phyloP scores from a whole-genome alignment of 169 alveolate species.

The Cryptosporidium sp. region DNA sequence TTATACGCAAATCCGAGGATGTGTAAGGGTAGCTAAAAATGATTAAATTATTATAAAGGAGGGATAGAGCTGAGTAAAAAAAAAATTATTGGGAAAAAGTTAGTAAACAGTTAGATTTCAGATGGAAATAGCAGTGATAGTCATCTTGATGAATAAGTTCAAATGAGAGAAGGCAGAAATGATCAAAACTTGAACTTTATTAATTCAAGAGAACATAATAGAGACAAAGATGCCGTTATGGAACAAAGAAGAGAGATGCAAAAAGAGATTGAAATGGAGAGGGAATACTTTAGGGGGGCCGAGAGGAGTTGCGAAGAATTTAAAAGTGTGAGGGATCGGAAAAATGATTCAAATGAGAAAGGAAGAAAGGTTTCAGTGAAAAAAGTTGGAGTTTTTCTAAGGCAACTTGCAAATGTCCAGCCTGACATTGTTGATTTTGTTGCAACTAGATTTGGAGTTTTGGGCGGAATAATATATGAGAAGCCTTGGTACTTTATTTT shows the following conservation, averaged over 20 bases:
- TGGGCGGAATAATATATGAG: conserved; percentile 68
- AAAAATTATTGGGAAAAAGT: neutral
- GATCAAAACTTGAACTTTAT: neutral
- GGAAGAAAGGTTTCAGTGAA: conserved; percentile 8
- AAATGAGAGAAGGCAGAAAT: conserved; percentile 6
- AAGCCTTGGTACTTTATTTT: conserved; percentile 60
- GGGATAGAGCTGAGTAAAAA: neutral
- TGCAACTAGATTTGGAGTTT: conserved; percentile 56
- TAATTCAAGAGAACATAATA: neutral
- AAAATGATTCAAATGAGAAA: neutral
- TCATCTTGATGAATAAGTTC: neutral
- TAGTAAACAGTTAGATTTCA: neutral
- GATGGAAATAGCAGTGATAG: neutral
- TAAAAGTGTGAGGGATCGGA: neutral
- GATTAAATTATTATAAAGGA: too few relatives aligned
- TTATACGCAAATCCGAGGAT: conserved; percentile 37
- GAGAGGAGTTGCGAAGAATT: neutral
- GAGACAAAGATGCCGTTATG: neutral
- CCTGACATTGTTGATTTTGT: conserved; percentile 72
- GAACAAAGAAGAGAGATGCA: neutral
- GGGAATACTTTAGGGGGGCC: neutral
- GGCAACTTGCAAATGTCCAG: conserved; percentile 64
- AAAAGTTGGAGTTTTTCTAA: conserved; percentile 32
- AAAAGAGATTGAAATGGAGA: conserved; percentile 1
- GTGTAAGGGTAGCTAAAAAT: neutral